Evolutionary conservation across 768 basidiomycete genomes (phyloP), one percentile per base, ranked within the genome.

Genomic region (Xerocomellus dryophilus): DNA sequence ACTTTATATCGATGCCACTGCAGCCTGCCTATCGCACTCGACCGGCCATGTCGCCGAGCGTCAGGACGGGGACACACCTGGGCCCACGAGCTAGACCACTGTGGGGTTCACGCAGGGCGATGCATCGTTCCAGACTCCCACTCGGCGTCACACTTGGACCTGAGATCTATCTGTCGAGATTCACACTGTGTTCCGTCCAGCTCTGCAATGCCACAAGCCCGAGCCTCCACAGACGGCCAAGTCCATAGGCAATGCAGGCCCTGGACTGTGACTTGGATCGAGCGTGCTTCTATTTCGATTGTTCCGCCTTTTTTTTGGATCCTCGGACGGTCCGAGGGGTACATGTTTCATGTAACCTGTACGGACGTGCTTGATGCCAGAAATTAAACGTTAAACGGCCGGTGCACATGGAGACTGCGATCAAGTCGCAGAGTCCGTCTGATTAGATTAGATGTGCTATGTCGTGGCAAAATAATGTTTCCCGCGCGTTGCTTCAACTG

Each of bases 381-480:
- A 4, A 25, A 27, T 27, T 27, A 27, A 27, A 29, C 27, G 27
- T 29, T 29, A 29, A 29, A 29, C 27, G 8, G 3, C 18, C 12
- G 12, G 2, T 31, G 31, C 11, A 31, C 27, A 29, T 29, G 27
- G 8, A 1, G 27, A 9, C 3, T 9, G 27, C 9, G 3, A 29
- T 29, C 27, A 8, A 15, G 23, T 7, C 32, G 25, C 14, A 41
- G 14, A 0, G 20, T 42, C 14, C 44, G 36, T 47, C 21, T 43
- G 59, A 66, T 65, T 57, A 60, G 64, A 65, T 65, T 48, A 56
- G 53, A 55, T 38, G 29, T 17, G 18, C 14, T 18, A 21, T 23
- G 27, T 35, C 3, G 9, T 47, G 17, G 25, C 20, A 27, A 41
- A 46, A 32, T 20, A 32, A 47, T 45, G 25, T 42, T 59, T 59